Evolutionary conservation across 441 rosid genomes (phyloP).

Genomic region (Theobroma grandiflorum): DNA sequence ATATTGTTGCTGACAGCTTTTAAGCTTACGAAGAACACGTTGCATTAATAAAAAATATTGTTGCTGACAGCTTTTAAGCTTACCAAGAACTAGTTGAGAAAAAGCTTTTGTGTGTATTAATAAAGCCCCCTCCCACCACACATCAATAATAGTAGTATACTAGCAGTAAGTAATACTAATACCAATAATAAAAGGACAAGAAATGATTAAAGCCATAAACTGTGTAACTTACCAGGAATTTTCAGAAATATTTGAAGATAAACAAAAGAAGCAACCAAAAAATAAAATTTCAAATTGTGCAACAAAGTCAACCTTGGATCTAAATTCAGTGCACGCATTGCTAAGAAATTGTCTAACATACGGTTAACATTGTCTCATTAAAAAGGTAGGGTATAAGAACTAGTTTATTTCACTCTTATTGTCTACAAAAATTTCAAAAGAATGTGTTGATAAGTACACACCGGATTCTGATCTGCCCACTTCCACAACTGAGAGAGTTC

Average conservation of each 20-base stretch:
- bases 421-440: not conserved
- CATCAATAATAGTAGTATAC: not conserved
- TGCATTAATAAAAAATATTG: not conserved
- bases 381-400: not conserved
- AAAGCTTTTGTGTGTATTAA: not conserved
- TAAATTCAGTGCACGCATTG: not conserved
- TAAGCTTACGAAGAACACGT: not conserved
- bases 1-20: not conserved
- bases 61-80: not conserved
- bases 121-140: too few relatives aligned
- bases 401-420: not conserved
- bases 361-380: not conserved
- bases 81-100: not conserved
- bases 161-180: not conserved
- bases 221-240: not conserved
- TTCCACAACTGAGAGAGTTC: constrained; percentile 99
- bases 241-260: not conserved
- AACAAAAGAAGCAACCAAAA: not conserved
- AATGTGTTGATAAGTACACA: constrained; percentile 33
- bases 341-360: not conserved
- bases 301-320: not conserved
- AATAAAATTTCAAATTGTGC: not conserved
- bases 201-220: not conserved
- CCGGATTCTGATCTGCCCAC: constrained; percentile 98
- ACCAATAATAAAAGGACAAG: not conserved